Percentiles rank a stretch among this genome's conserved stretches.
phyloP scores from a whole-genome alignment of 805 yeast species.

The Cyberlindnera mrakii region DNA sequence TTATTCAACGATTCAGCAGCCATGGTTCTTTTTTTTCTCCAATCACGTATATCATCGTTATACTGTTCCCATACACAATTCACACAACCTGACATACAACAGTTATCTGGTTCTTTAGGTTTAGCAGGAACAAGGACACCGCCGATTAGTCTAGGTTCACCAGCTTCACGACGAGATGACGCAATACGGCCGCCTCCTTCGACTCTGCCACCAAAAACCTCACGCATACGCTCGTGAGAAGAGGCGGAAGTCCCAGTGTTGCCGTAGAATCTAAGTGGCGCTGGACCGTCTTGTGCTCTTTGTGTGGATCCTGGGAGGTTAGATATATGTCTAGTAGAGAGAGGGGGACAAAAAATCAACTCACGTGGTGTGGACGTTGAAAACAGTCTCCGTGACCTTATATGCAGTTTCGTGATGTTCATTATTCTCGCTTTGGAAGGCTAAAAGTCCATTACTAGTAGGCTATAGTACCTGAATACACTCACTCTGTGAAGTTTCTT shows the following conservation, averaged over 20 bases:
- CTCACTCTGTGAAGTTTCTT: no score
- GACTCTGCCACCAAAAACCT: constrained; percentile 51
- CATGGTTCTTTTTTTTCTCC: constrained; percentile 54
- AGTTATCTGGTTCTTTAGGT: constrained; percentile 89
- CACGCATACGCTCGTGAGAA: constrained; percentile 41
- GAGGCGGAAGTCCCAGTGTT: constrained; percentile 26
- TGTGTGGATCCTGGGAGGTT: no score
- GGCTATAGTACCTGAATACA: no score
- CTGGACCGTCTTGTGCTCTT: neutral
- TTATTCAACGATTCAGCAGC: constrained; percentile 50
- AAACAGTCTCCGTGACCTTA: no score
- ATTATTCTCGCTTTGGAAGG: no score
- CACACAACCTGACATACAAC: constrained; percentile 96
- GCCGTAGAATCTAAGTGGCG: constrained; percentile 24
- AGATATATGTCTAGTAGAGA: no score
- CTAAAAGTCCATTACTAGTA: no score
- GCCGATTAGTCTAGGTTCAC: constrained; percentile 28
- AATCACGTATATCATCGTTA: constrained; percentile 80
- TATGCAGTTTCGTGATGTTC: no score
- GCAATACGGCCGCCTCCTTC: constrained; percentile 44
- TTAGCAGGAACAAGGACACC: constrained; percentile 78
- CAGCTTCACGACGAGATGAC: constrained; percentile 26
- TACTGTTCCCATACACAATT: constrained; percentile 96
- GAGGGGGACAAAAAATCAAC: no score
- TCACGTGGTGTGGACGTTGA: no score